phyloP scores from a whole-genome alignment of 2,329 filamentous ascomycete genomes.

The Clonostachys rhizophaga region DNA sequence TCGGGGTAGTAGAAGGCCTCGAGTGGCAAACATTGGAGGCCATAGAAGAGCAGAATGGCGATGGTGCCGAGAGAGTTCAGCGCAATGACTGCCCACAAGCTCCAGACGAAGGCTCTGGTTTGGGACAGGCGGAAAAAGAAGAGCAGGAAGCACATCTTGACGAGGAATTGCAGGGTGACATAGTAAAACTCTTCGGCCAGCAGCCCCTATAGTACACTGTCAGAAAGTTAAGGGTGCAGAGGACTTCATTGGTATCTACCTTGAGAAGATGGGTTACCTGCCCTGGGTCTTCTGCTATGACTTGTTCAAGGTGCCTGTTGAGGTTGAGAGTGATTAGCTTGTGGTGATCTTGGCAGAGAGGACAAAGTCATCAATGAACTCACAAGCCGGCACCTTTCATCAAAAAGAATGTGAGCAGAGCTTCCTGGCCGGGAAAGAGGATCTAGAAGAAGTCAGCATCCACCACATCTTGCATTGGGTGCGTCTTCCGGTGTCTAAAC shows the following conservation, averaged over 20 bases:
- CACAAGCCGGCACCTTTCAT: background rate
- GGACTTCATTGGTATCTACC: background rate
- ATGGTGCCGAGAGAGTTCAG: background rate
- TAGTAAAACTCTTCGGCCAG: slow-evolving; percentile 1
- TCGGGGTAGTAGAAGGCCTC: background rate
- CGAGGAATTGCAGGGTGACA: slow-evolving; percentile 1
- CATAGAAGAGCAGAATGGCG: slow-evolving; percentile 1
- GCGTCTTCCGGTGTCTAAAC: background rate
- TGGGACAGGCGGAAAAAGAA: slow-evolving; percentile 1
- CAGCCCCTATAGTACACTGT: background rate
- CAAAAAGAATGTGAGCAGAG: background rate
- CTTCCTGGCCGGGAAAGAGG: background rate
- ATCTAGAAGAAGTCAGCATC: background rate
- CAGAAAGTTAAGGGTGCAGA: background rate
- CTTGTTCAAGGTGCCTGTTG: background rate
- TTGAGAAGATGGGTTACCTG: background rate
- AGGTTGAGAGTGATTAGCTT: background rate
- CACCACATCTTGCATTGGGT: background rate
- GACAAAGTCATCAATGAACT: background rate
- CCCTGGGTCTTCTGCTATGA: background rate
- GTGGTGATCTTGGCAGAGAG: background rate
- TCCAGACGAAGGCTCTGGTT: background rate
- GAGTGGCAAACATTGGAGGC: background rate
- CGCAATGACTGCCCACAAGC: background rate
- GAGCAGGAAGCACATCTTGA: slow-evolving; percentile 3